Base-by-base conservation (phyloP, 495 filamentous ascomycete genomes). In the Aspergillus affinis region DNA sequence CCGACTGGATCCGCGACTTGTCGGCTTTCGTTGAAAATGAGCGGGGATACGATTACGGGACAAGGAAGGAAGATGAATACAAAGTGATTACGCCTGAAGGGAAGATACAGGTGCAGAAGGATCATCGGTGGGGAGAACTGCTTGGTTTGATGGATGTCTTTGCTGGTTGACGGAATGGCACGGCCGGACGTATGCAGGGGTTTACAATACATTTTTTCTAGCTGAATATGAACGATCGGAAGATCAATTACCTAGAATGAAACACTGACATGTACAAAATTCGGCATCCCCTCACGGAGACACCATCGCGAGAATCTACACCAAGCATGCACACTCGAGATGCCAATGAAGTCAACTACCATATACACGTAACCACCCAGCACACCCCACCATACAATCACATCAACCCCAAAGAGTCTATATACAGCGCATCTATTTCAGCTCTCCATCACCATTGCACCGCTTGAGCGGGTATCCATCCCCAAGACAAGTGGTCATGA, bases 11-110 rank as follows among this genome's bases (percentile, higher is more conserved):
- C 45, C n/a, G 61, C 6, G 57, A 61, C 6, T 51, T 71, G 10
- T 62, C 61, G 15, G 68, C 68, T 0, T 73, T 73, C 50, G 66
- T 71, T 3, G 61, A 62, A 41, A 59, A 61, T 27, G 57, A 67
- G 20, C 41, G 58, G 17, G 51, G 48, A 0, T 66, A 65, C 45
- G 46, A 51, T 0, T 69, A 64, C 45, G 64, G 62, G 2, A 73
- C 68, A 6, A 21, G 30, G 12, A 15, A 53, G 4, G 62, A 51
- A 6, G 66, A 68, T 47, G 68, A 73, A n/a, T 62, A 64, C 44
- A 68, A 67, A 51, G 68, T 71, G 0, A 60, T 63, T 13, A 66
- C 68, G 13, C 55, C 65, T 0, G 48, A 58, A 10, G 66, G 66
- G 0, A 63, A 45, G 4, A 71, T 73, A 36, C 56, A 63, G 29